A percentile compares a stretch with the other conserved stretches of the same genome.
Evolutionary conservation across 208 protist genomes (phyloP).

Genomic region (Trypanosoma mega): DNA sequence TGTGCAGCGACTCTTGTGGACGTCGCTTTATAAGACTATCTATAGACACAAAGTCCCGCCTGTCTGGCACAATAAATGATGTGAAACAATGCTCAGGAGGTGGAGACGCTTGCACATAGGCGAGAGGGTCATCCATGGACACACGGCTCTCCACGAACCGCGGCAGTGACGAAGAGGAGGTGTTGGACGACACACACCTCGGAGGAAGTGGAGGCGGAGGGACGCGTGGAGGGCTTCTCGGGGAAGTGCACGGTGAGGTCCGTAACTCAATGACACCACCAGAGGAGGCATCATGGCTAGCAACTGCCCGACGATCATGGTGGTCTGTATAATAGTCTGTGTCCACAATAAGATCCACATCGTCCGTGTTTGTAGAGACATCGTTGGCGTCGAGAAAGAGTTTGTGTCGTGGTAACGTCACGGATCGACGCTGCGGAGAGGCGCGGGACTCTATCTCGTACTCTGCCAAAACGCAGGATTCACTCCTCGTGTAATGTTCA

Average conservation of each 20-base stretch:
- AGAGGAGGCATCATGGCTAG: not conserved
- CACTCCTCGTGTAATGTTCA: not conserved
- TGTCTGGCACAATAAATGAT: conserved; percentile 17
- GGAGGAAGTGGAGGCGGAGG: not conserved
- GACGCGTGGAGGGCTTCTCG: not conserved
- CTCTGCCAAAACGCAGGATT: conserved; percentile 10
- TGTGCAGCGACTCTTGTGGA: not conserved
- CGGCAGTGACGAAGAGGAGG: too few species aligned
- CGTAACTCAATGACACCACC: conserved; percentile 14
- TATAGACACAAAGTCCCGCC: conserved; percentile 22
- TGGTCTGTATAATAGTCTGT: too few species aligned
- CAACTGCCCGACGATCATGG: too few species aligned
- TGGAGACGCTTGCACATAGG: not conserved
- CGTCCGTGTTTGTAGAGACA: not conserved
- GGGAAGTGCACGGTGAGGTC: conserved; percentile 17
- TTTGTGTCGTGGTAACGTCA: conserved; percentile 11
- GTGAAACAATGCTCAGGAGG: not conserved
- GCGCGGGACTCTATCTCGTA: not conserved
- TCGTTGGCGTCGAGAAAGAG: conserved; percentile 4
- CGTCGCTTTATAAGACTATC: not conserved
- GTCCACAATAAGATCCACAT: not conserved
- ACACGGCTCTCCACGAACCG: not conserved
- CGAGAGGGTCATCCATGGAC: not conserved
- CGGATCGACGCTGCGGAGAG: conserved; percentile 11
- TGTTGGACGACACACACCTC: too few species aligned